Evolutionary conservation across 495 filamentous ascomycete species (phyloP), one percentile per base, ranked within the genome.

Genomic region (Lophiostoma macrostomum): DNA sequence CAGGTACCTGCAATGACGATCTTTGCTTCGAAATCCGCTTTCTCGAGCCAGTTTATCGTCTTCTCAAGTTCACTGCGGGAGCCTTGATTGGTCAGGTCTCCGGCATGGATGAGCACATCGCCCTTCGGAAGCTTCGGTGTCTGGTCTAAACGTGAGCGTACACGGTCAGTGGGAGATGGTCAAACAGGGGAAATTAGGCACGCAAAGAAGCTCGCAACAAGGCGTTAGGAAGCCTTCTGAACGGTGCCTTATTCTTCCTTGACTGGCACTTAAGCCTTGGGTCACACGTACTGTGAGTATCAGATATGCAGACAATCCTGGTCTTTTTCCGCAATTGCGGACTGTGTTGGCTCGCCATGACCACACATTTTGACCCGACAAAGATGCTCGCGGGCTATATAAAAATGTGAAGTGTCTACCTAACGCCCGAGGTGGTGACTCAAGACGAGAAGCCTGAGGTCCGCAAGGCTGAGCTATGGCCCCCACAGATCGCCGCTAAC

Each of bases 41-140:
- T 68, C 43, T 73, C 71, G 25, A 84, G 73, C 80, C 81, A 84
- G 29, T 74, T 66, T 12, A 81, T 66, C 0, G 76, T 78, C 57
- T 69, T 76, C 39, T 69, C 71, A 12, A 83, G 64, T 60, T 83
- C 80, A 18, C 64, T 53, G 43, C 67, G 68, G 51, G 71, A 79
- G 5, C 80, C 80, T 38, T 76, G 77, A 57, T 80, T 81, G 27
- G 80, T 79, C 20, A 84, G 63, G 47, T 83, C 80, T 3, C 79
- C 80, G 4, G 79, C 79, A 60, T 83, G 80, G 37, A 83, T 81
- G 32, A 83, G 67, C 25, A 83, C 74, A 61, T 83, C 79, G 8
- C 80, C 80, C 36, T 74, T 65, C 10, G 80, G 80, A 20, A 82
- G 67, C 54, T 73, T 78, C 3, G 80, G 79, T 5, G 71, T 72